Percentiles rank a stretch among this genome's conserved stretches.
phyloP scores from a whole-genome alignment of 1,139 yeast species.

The Scheffersomyces segobiensis region DNA sequence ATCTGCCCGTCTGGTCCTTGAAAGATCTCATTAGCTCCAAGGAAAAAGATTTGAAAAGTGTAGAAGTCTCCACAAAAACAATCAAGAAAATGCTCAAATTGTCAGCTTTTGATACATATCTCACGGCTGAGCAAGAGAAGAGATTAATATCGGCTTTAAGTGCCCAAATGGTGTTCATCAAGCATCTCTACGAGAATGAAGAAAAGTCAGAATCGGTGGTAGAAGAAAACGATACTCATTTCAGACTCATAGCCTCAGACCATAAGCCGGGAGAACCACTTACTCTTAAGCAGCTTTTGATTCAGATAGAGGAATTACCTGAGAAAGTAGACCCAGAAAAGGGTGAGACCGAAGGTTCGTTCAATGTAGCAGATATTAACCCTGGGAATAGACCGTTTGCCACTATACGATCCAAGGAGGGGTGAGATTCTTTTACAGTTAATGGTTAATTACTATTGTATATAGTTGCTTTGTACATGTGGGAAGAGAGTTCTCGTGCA shows the following conservation, averaged over 20 bases:
- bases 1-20: slow-evolving; percentile 30
- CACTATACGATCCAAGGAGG: slow-evolving; percentile 12
- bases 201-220: slow-evolving; percentile 12
- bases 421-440: not conserved
- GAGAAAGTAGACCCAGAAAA: slow-evolving; percentile 21
- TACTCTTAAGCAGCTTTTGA: slow-evolving; percentile 21
- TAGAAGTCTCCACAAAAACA: slow-evolving; percentile 16
- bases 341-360: slow-evolving; percentile 25
- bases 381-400: slow-evolving; percentile 3
- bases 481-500: not conserved
- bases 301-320: slow-evolving; percentile 20
- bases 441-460: not conserved
- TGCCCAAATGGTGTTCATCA: slow-evolving; percentile 48
- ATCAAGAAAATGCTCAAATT: slow-evolving; percentile 37
- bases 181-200: slow-evolving; percentile 35
- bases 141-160: slow-evolving; percentile 33
- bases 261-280: slow-evolving; percentile 25
- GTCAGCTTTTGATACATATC: slow-evolving; percentile 43
- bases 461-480: not conserved
- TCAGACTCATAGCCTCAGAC: slow-evolving; percentile 38
- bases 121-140: slow-evolving; percentile 21
- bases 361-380: slow-evolving; percentile 10
- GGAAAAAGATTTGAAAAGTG: slow-evolving; percentile 6
- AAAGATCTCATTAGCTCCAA: slow-evolving; percentile 18
- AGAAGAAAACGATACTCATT: slow-evolving; percentile 25